phyloP scores from a whole-genome alignment of 331 rosid genomes.

The Cydonia oblonga region DNA sequence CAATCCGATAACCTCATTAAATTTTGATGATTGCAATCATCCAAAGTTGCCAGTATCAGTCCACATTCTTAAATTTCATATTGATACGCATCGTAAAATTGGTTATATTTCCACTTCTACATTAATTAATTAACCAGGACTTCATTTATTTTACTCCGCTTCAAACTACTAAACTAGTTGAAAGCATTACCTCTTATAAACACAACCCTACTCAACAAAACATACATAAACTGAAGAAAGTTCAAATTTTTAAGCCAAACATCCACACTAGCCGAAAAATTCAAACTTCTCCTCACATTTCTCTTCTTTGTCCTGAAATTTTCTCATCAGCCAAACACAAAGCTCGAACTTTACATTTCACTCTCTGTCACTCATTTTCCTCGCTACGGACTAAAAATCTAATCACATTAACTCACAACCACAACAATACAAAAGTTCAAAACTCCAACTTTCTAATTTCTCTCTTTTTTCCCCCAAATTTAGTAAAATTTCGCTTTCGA shows the following conservation, averaged over 20 bases:
- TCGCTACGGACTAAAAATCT: neutral
- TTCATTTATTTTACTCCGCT: neutral
- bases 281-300: neutral
- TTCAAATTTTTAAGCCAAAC: neutral
- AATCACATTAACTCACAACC: neutral
- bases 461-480: neutral
- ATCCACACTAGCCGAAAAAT: neutral
- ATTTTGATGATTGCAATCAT: neutral
- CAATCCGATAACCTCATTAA: neutral
- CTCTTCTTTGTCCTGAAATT: neutral
- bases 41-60: neutral
- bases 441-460: neutral
- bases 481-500: neutral
- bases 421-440: neutral
- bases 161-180: neutral
- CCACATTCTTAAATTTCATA: neutral
- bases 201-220: neutral
- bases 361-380: neutral
- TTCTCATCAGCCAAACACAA: neutral
- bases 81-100: neutral
- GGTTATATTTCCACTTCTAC: neutral
- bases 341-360: neutral
- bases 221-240: neutral
- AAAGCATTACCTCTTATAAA: neutral
- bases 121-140: neutral